Base-by-base conservation (phyloP, 306 rosid genomes). In the Glycyrrhiza uralensis region DNA sequence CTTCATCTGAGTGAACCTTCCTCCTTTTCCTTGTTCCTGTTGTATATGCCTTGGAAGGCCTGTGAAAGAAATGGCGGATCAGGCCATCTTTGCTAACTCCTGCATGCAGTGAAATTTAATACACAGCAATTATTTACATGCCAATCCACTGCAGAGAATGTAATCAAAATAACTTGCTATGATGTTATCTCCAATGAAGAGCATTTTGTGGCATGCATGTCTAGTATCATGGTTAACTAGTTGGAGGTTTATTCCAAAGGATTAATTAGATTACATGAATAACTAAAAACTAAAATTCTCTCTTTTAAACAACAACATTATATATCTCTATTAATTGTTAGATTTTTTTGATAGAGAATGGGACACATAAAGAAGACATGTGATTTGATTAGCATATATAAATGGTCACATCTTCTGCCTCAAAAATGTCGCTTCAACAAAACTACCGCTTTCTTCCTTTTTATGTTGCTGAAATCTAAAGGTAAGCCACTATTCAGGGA, bases 41-140 rank as follows among this genome's bases (percentile, higher is more conserved):
- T 0, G 90, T 86, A 46, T 86, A 86, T 59, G 90, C 90, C 42
- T 83, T 86, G 0, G 90, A 86, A 5, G 90, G 90, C 42, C 90
- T 26, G 58, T 86, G 87, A 33, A 86, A 86, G 84, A 83, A 86
- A 50, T 86, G 90, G 5, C 87, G 85, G 51, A 86, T 76, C 41
- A 78, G 10, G 1, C 87, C 90, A 78, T 83, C 90, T 83, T 75
- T 86, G 78, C 84, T 61, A 4, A 83, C 87, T 72, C 90, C 90
- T 86, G 67, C 26, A n/a, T n/a, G n/a, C n/a, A 24, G 12, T 11
- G 13, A 69, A 20, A 13, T 20, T 47, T 1, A 32, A 65, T n/a
- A n/a, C n/a, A 2, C 38, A 71, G 4, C 36, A 57, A 28, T n/a
- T 36, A 47, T 39, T 46, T 35, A 7, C 26, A 32, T 50, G 1